Percentiles rank a stretch among this genome's conserved stretches.
Conservation (phyloP, 2,329 filamentous ascomycete genomes). For the Talaromyces sp. region DNA sequence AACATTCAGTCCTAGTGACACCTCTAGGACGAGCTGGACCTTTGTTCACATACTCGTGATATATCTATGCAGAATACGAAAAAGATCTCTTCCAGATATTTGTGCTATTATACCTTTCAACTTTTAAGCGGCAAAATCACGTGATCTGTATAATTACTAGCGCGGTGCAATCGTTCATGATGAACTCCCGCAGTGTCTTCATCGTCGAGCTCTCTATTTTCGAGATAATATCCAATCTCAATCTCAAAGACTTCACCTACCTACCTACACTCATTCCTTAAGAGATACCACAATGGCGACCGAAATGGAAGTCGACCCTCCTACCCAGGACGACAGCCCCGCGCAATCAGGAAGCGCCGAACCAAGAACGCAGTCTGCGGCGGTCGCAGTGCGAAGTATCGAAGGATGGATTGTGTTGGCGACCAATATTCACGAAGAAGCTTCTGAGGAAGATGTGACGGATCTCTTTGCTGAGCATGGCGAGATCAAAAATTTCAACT, state of each 20-base stretch:
- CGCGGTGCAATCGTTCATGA: background rate
- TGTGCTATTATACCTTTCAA: too few species aligned
- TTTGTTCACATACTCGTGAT: too few species aligned
- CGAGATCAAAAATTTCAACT: slow-evolving; percentile 62
- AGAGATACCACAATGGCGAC: slow-evolving; percentile 28
- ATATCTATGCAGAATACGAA: too few species aligned
- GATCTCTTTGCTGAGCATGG: slow-evolving; percentile 63
- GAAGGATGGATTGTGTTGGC: slow-evolving; percentile 66
- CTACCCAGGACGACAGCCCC: slow-evolving; percentile 28
- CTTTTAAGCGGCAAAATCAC: background rate
- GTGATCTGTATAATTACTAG: background rate
- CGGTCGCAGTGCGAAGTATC: slow-evolving; percentile 60
- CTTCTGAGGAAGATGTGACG: slow-evolving; percentile 61
- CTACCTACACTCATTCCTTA: background rate
- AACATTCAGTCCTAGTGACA: too few species aligned
- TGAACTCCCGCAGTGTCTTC: background rate
- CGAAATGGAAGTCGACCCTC: slow-evolving; percentile 44
- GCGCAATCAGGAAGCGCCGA: slow-evolving; percentile 30
- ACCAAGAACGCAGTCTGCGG: slow-evolving; percentile 39
- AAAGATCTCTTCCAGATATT: too few species aligned
- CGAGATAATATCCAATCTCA: background rate
- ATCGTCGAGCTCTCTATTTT: background rate
- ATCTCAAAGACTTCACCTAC: background rate
- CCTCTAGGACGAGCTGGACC: too few species aligned
- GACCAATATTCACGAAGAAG: slow-evolving; percentile 65